These are phyloP conservation scores for Papiliotrema fonsecae DNA, from an alignment of 1,284 basidiomycete species.

Conservation along the genomic window DNA sequence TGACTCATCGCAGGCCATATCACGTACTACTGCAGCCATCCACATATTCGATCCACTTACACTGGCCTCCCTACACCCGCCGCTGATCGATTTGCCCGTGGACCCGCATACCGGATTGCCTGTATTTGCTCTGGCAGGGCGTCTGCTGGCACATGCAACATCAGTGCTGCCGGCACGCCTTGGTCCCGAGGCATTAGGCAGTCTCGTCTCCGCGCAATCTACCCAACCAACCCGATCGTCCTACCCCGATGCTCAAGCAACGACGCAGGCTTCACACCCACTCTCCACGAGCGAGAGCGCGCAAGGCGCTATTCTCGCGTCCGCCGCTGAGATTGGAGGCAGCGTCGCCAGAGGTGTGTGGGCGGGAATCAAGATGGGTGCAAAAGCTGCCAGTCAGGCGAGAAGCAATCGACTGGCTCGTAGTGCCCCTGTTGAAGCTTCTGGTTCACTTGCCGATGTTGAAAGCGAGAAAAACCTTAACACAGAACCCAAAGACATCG, in stretches of 20 bases:
- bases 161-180: constrained; percentile 20
- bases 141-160: constrained; percentile 32
- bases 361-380: constrained; percentile 43
- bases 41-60: constrained; percentile 24
- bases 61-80: constrained; percentile 12
- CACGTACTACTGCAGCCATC: constrained; percentile 27
- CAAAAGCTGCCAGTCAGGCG: constrained; percentile 25
- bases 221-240: constrained; percentile 2
- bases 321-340: constrained; percentile 41
- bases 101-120: constrained; percentile 21
- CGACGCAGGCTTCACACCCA: not conserved
- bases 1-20: constrained; percentile 16
- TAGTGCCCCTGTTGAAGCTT: constrained; percentile 32
- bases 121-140: constrained; percentile 27
- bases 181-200: constrained; percentile 30
- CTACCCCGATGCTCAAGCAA: not conserved
- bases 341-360: constrained; percentile 43
- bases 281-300: not conserved
- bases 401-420: constrained; percentile 27
- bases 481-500: constrained; percentile 11
- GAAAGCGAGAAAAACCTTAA: constrained; percentile 10
- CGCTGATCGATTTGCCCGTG: constrained; percentile 14
- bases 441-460: constrained; percentile 14
- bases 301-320: constrained; percentile 28
- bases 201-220: constrained; percentile 23